Conservation (phyloP, 2,329 filamentous ascomycete genomes). For the Claviceps africana region DNA sequence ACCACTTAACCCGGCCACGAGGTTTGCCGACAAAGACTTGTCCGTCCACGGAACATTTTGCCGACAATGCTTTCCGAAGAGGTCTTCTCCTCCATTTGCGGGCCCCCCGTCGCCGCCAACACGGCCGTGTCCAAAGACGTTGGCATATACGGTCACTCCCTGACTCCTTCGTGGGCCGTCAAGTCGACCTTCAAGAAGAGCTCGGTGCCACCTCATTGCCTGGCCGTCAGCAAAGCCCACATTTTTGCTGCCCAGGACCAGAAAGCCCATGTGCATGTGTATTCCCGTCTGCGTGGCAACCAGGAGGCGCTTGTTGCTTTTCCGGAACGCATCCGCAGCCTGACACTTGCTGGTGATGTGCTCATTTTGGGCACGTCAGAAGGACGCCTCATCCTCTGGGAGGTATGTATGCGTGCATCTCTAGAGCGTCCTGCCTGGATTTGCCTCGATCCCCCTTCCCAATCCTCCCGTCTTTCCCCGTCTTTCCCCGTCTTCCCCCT, state of each 20-base stretch:
- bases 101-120: constrained; percentile 44
- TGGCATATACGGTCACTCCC: constrained; percentile 73
- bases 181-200: constrained; percentile 83
- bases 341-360: constrained; percentile 58
- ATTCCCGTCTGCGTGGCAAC: constrained; percentile 67
- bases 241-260: constrained; percentile 84
- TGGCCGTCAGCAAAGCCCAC: constrained; percentile 70
- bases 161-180: constrained; percentile 63
- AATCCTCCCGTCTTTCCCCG: too few relatives aligned
- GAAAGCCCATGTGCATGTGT: constrained; percentile 88
- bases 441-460: too few relatives aligned
- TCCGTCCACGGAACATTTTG: background rate
- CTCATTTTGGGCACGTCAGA: constrained; percentile 71
- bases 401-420: constrained; percentile 41
- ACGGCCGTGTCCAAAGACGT: constrained; percentile 61
- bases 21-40: background rate
- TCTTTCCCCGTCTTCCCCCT: background rate
- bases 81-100: constrained; percentile 44
- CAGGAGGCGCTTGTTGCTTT: constrained; percentile 85
- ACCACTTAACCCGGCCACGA: background rate
- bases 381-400: constrained; percentile 81
- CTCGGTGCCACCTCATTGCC: constrained; percentile 60
- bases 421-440: background rate
- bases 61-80: constrained; percentile 42
- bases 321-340: constrained; percentile 68